Evolutionary conservation across 2,329 filamentous ascomycete genomes (phyloP).

Genomic region (Knoxdaviesia capensis): DNA sequence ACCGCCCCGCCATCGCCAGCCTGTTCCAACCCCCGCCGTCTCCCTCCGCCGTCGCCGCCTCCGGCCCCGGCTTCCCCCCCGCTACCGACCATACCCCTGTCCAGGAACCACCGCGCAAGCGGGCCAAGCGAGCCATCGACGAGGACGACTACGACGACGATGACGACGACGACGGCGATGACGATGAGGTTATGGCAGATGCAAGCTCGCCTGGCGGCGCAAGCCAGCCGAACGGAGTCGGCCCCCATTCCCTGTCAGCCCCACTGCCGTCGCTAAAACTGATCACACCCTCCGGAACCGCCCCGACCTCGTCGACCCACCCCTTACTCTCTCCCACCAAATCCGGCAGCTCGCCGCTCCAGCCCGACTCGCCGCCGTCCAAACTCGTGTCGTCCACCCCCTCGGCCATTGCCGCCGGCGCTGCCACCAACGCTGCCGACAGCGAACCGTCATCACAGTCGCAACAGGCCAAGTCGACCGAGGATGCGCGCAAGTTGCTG

Average conservation of each 20-base stretch:
- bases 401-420: not conserved
- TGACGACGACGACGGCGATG: constrained; percentile 54
- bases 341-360: constrained; percentile 46
- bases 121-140: constrained; percentile 57
- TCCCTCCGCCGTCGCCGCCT: constrained; percentile 10
- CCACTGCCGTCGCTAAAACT: constrained; percentile 17
- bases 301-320: constrained; percentile 26
- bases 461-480: constrained; percentile 43
- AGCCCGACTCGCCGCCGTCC: constrained; percentile 39
- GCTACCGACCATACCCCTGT: constrained; percentile 38
- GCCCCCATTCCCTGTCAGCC: too few relatives aligned
- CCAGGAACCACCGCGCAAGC: constrained; percentile 47
- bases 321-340: constrained; percentile 48
- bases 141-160: constrained; percentile 79
- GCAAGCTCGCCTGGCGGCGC: too few relatives aligned
- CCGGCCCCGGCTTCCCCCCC: constrained; percentile 16
- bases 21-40: constrained; percentile 19
- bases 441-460: constrained; percentile 16
- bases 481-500: constrained; percentile 81
- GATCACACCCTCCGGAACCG: not conserved
- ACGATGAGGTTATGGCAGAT: constrained; percentile 22
- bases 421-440: constrained; percentile 22
- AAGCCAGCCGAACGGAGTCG: too few relatives aligned
- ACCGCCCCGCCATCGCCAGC: constrained; percentile 30
- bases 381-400: constrained; percentile 14